Evolutionary conservation across 2,329 filamentous ascomycete genomes (phyloP), one percentile per base, ranked within the genome.

Genomic region (Aspergillus neotritici): DNA sequence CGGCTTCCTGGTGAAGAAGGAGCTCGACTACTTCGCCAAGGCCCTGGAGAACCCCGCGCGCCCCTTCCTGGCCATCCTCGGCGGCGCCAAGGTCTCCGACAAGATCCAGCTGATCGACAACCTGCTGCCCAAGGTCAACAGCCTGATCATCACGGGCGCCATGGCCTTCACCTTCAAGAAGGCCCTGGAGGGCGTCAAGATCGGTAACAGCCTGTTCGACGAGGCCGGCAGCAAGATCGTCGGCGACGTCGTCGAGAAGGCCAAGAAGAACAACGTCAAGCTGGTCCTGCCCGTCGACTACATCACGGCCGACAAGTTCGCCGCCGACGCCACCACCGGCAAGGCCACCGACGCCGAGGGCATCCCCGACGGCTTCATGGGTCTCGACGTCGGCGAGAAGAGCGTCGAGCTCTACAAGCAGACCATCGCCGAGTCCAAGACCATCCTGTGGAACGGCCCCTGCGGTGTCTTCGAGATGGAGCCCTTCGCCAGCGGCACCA

Each of bases 151-250:
- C 73, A 95, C 91, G 69, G 93, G 93, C 66, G 93, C 82, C 61
- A 98, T 98, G 93, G 90, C 93, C 51, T 98, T 97, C 77, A 98
- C 93, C 60, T 98, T 98, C 82, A 97, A 97, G 81, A 98, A 98
- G 82, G 91, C 88, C n/a, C 80, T 97, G 44, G 81, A 96, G 73
- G 77, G 80, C 66, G 83, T 97, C 63, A 79, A 83, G 70, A 98
- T 98, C 56, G 93, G 93, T 49, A 83, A 83, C 75, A 93, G 76
- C 40, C 79, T 98, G 61, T 98, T 94, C 67, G 93, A 98, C 61
- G 87, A 96, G 76, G 84, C 84, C 40, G 93, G 93, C 58, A 80
- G 85, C 77, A 88, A 96, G 82, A 96, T 87, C 33, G 91, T 97
- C 47, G 82, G 78, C 50, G 76, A 86, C 60, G 80, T 98, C 53